A percentile compares a stretch with the other conserved stretches of the same genome.
These are phyloP conservation scores for Saururus chinensis DNA, from an alignment of 164 flowering plant species.

Conservation along the genomic window DNA sequence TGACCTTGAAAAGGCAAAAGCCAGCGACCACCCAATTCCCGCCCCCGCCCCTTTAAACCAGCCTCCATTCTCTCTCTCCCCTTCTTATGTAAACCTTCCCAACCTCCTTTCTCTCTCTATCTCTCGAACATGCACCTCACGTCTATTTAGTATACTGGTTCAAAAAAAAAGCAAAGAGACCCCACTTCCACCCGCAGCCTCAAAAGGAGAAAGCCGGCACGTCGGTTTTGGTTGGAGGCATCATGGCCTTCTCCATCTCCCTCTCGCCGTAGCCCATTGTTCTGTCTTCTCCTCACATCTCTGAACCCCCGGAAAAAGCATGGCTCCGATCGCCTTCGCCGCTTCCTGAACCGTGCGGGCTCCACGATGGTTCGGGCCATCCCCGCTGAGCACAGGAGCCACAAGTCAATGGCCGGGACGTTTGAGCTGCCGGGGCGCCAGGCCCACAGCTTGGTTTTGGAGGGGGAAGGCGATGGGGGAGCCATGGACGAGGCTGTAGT, in stretches of 20 bases:
- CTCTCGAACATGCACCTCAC: background rate
- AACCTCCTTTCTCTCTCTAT: background rate
- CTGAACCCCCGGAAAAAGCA: background rate
- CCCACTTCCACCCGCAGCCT: too few relatives aligned
- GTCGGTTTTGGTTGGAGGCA: too few relatives aligned
- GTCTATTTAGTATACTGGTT: background rate
- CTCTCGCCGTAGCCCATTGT: too few relatives aligned
- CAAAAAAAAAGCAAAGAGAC: too few relatives aligned
- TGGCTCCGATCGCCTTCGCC: background rate
- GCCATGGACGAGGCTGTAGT: slow-evolving; percentile 14
- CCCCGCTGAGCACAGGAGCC: background rate
- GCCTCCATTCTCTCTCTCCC: too few relatives aligned
- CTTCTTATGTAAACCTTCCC: background rate
- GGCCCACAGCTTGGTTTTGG: slow-evolving; percentile 9
- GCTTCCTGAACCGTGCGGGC: background rate
- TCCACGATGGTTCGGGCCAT: background rate
- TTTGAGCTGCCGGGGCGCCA: background rate
- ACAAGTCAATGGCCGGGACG: background rate
- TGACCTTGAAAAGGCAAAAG: too few relatives aligned
- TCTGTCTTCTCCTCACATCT: too few relatives aligned
- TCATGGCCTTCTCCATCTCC: too few relatives aligned
- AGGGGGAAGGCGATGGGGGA: slow-evolving; percentile 7
- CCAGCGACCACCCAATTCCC: too few relatives aligned
- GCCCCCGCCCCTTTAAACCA: too few relatives aligned
- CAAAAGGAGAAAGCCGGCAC: too few relatives aligned